Evolutionary conservation across 1,284 basidiomycete genomes (phyloP).

Genomic region (Fomitopsis schrenkii): DNA sequence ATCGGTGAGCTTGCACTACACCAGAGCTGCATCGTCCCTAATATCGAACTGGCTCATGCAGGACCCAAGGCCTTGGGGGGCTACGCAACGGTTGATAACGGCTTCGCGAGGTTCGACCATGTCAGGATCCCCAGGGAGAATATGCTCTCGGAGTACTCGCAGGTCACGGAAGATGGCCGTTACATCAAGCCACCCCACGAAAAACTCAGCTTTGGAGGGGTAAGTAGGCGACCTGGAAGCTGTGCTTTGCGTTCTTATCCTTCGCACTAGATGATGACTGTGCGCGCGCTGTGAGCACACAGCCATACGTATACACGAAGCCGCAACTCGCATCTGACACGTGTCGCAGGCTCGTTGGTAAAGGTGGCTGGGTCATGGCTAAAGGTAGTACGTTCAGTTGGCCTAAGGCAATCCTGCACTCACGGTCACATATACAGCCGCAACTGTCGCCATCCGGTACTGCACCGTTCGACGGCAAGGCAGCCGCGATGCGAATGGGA

Average conservation of each 20-base stretch:
- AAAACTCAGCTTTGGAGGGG: slow-evolving; percentile 76
- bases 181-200: slow-evolving; percentile 71
- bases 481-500: slow-evolving; percentile 41
- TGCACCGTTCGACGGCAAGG: slow-evolving; percentile 72
- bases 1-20: slow-evolving; percentile 44
- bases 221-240: slow-evolving; percentile 30
- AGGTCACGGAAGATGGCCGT: slow-evolving; percentile 62
- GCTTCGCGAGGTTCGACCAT: slow-evolving; percentile 66
- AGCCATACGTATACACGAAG: no score
- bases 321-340: background rate
- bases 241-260: background rate
- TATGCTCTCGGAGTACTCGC: slow-evolving; percentile 76
- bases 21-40: background rate
- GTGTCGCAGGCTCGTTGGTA: slow-evolving; percentile 51
- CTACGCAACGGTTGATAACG: slow-evolving; percentile 60
- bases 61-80: slow-evolving; percentile 65
- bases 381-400: slow-evolving; percentile 38
- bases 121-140: slow-evolving; percentile 71
- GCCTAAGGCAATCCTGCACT: background rate
- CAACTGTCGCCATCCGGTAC: slow-evolving; percentile 74
- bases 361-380: slow-evolving; percentile 55
- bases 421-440: slow-evolving; percentile 35
- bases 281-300: slow-evolving; percentile 49
- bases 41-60: slow-evolving; percentile 16
- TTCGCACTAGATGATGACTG: slow-evolving; percentile 58